These are phyloP conservation scores for Circinella umbellata DNA, from an alignment of 371 early-diverging fungal species.

Conservation along the genomic window DNA sequence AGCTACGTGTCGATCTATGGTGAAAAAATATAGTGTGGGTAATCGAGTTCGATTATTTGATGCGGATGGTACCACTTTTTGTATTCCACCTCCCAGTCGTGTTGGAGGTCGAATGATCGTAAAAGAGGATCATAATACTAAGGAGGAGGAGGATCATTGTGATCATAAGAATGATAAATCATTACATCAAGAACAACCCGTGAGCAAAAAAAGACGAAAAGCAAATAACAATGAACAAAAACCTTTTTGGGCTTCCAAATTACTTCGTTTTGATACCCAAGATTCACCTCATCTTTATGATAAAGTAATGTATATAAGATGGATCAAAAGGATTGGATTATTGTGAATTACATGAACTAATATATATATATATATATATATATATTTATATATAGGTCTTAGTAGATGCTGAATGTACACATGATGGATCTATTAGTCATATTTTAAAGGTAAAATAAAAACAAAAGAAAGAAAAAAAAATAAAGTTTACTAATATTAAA, in stretches of 20 bases:
- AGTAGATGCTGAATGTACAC: slow-evolving; percentile 97
- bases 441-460: slow-evolving; percentile 63
- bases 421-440: slow-evolving; percentile 93
- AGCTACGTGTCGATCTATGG: slow-evolving; percentile 68
- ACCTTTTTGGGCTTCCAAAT: slow-evolving; percentile 83
- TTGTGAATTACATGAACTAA: too few species aligned
- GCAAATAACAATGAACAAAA: slow-evolving; percentile 19
- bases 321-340: too few species aligned
- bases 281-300: slow-evolving; percentile 68
- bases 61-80: slow-evolving; percentile 86
- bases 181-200: slow-evolving; percentile 9
- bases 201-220: slow-evolving; percentile 21
- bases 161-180: background rate
- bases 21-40: slow-evolving; percentile 70
- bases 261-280: slow-evolving; percentile 68
- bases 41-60: slow-evolving; percentile 65
- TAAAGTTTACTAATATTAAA: too few species aligned
- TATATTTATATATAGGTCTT: slow-evolving; percentile 48
- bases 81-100: slow-evolving; percentile 69
- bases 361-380: too few species aligned
- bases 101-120: slow-evolving; percentile 4
- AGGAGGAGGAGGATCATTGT: slow-evolving; percentile 2
- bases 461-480: too few species aligned
- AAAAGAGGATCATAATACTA: slow-evolving; percentile 24
- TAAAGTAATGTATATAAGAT: slow-evolving; percentile 51